Evolutionary conservation across 768 basidiomycete species (phyloP).

Genomic region (Collybiopsis confluens): DNA sequence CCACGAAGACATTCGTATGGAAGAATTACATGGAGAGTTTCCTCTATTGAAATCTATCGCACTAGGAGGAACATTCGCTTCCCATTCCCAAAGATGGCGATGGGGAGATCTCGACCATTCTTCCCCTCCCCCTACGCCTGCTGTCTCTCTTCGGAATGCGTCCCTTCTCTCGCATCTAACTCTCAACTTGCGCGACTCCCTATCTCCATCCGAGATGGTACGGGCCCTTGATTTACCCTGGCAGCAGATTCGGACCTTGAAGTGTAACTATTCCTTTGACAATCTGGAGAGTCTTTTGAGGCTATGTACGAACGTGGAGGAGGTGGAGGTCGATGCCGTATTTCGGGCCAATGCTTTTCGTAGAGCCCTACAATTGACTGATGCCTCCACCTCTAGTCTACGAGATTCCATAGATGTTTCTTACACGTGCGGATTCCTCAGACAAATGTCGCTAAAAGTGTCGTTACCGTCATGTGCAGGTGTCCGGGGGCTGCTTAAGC

Average conservation of each 20-base stretch:
- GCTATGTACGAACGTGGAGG: not conserved
- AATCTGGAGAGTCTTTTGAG: conserved; percentile 1
- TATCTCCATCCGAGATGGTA: not conserved
- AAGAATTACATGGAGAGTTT: not conserved
- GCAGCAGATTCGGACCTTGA: conserved; percentile 1
- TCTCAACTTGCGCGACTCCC: not conserved
- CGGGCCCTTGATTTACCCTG: not conserved
- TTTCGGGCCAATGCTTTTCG: not conserved
- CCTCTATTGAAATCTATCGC: not conserved
- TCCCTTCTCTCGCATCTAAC: not conserved
- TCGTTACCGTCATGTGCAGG: not conserved
- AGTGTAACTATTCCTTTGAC: not conserved
- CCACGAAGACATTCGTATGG: not conserved
- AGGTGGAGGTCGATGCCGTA: not conserved
- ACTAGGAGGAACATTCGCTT: not conserved
- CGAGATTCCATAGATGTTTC: not conserved
- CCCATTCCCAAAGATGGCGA: conserved; percentile 1
- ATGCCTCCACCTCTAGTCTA: not conserved
- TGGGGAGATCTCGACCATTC: not conserved
- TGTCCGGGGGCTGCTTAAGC: not conserved
- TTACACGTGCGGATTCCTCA: not conserved
- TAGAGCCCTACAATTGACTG: not conserved
- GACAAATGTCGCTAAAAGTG: not conserved
- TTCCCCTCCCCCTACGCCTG: not conserved
- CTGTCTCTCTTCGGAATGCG: not conserved